Conservation (phyloP, 2,329 filamentous ascomycete genomes). For the Rutstroemia sp. region DNA sequence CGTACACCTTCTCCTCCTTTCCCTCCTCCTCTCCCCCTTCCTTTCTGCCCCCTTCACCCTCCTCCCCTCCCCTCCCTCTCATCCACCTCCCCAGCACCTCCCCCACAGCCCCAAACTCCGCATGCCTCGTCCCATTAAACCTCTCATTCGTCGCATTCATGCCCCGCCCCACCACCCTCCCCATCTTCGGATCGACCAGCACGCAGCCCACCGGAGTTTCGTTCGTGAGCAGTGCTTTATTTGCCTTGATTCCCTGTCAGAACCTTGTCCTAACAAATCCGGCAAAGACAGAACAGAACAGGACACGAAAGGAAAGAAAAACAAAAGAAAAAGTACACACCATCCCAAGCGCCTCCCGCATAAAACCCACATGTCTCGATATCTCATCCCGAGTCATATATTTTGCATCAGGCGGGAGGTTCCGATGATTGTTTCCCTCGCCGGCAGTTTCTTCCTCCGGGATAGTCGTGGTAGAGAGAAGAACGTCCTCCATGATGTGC, state of each 20-base stretch:
- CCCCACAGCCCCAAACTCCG: slow-evolving; percentile 84
- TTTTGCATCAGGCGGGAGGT: slow-evolving; percentile 1
- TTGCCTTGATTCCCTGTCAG: slow-evolving; percentile 49
- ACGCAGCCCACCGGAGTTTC: slow-evolving; percentile 98
- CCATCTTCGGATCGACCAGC: slow-evolving; percentile 66
- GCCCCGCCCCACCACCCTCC: slow-evolving; percentile 67
- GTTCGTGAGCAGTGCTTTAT: slow-evolving; percentile 74
- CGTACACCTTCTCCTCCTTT: slow-evolving; percentile 40
- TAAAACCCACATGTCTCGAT: slow-evolving; percentile 52
- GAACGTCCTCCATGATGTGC: too few relatives aligned
- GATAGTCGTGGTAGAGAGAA: too few relatives aligned
- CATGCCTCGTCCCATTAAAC: slow-evolving; percentile 86
- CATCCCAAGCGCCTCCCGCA: slow-evolving; percentile 82
- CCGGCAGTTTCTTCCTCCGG: too few relatives aligned
- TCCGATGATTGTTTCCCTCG: background rate
- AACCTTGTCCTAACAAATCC: too few relatives aligned
- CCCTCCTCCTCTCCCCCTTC: background rate
- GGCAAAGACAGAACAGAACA: too few relatives aligned
- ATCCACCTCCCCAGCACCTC: slow-evolving; percentile 37
- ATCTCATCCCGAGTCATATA: slow-evolving; percentile 14
- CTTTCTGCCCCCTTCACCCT: too few relatives aligned
- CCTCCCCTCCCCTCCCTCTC: background rate
- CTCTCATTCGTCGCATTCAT: slow-evolving; percentile 97
- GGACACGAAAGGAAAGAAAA: too few relatives aligned
- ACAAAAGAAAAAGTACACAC: slow-evolving; percentile 36